A percentile compares a stretch with the other conserved stretches of the same genome.
Conservation (phyloP, 75 land plant species). For the Cunninghamia lanceolata region DNA sequence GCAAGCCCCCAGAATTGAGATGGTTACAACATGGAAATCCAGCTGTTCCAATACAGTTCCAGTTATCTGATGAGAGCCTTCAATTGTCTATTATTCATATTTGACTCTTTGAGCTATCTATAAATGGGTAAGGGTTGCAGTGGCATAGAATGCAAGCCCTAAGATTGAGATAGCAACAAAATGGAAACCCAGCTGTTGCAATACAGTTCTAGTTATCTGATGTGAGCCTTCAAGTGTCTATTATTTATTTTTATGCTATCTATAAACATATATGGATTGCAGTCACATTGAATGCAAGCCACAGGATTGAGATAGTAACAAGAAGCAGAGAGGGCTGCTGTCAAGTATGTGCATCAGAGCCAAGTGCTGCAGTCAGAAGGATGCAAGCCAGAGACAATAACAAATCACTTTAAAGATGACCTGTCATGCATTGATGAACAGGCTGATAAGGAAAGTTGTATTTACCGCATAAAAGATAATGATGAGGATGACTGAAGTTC, state of each 20-base stretch:
- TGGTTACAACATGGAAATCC: too few relatives aligned
- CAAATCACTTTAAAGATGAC: background rate
- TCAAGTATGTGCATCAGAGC: background rate
- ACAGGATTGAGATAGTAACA: background rate
- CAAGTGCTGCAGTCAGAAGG: background rate
- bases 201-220: background rate
- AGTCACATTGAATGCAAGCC: background rate
- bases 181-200: background rate
- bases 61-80: background rate
- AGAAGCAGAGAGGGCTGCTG: background rate
- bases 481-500: background rate
- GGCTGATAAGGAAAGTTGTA: background rate
- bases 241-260: too few relatives aligned
- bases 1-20: too few relatives aligned
- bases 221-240: background rate
- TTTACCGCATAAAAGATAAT: too few relatives aligned
- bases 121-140: background rate
- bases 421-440: background rate
- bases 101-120: background rate
- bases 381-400: background rate
- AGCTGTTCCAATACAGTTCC: background rate
- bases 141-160: background rate
- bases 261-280: background rate
- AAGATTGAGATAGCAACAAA: background rate
- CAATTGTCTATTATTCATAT: background rate